Evolutionary conservation across 169 alveolate genomes (phyloP).

Genomic region (Amoebophrya sp.): DNA sequence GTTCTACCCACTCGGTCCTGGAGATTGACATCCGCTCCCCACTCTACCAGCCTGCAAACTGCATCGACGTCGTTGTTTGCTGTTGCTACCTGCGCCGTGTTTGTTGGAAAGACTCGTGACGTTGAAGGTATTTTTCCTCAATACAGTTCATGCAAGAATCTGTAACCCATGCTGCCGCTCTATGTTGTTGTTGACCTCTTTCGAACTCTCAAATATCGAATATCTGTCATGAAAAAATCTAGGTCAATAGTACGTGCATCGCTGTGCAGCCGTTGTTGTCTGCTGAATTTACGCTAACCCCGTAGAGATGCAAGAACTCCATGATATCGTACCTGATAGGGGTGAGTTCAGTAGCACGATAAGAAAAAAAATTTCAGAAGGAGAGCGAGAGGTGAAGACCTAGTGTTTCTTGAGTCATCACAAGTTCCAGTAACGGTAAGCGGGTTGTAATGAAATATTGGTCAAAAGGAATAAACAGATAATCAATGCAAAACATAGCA

Average conservation of each 20-base stretch:
- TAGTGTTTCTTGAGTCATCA: too few species aligned
- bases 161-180: too few species aligned
- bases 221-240: too few species aligned
- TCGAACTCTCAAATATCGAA: too few species aligned
- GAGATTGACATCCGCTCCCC: slow-evolving; percentile 37
- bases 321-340: neutral
- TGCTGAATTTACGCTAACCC: slow-evolving; percentile 23
- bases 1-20: slow-evolving; percentile 18
- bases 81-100: slow-evolving; percentile 19
- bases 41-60: slow-evolving; percentile 28
- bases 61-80: slow-evolving; percentile 33
- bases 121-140: too few species aligned
- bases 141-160: too few species aligned
- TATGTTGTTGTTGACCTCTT: too few species aligned
- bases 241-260: slow-evolving; percentile 20
- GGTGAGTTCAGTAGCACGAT: neutral
- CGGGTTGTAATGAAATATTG: neutral
- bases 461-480: neutral
- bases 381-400: too few species aligned
- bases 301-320: slow-evolving; percentile 4
- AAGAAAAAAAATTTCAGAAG: too few species aligned
- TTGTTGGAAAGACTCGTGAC: too few species aligned
- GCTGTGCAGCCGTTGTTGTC: slow-evolving; percentile 26
- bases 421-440: too few species aligned
- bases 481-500: neutral